Conservation (phyloP, 225 moss, liverwort and hornwort species). For the Bryoerythrophyllum caledonicum region DNA sequence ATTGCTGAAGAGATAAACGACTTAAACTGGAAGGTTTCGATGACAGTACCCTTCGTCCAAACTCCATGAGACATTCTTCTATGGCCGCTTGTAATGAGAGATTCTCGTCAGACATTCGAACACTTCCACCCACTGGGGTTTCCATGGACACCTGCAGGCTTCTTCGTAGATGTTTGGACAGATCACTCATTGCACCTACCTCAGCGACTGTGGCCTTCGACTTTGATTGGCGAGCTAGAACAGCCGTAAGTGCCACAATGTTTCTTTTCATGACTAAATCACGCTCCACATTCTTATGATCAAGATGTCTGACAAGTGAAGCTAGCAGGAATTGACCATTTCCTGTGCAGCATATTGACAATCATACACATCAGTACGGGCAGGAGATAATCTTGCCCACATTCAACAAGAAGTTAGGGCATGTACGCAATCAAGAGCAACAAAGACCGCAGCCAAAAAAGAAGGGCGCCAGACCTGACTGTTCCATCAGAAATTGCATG, state of each 20-base stretch:
- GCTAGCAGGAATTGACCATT: constrained; percentile 78
- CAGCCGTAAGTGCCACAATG: constrained; percentile 67
- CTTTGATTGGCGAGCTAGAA: constrained; percentile 77
- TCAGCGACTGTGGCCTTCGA: constrained; percentile 76
- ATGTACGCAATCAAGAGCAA: not conserved
- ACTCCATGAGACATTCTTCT: constrained; percentile 83
- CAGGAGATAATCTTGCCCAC: not conserved
- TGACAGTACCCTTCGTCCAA: constrained; percentile 74
- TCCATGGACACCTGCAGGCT: constrained; percentile 68
- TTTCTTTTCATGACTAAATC: constrained; percentile 59
- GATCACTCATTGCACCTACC: constrained; percentile 84
- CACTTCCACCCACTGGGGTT: constrained; percentile 33
- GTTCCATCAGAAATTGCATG: constrained; percentile 88
- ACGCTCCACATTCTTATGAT: constrained; percentile 57
- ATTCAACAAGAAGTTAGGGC: constrained; percentile 3
- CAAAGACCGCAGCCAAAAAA: not conserved
- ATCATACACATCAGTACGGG: not conserved
- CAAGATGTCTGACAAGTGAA: constrained; percentile 81
- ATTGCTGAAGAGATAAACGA: not conserved
- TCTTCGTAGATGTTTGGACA: constrained; percentile 75
- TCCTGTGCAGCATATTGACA: constrained; percentile 44
- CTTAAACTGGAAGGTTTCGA: not conserved
- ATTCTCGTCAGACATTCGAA: constrained; percentile 41
- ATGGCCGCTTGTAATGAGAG: constrained; percentile 62
- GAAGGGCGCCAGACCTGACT: constrained; percentile 55